Percentiles rank a stretch among this genome's conserved stretches.
Evolutionary conservation across 768 basidiomycete species (phyloP).

Genomic region (Naganishia vaughanmartiniae): DNA sequence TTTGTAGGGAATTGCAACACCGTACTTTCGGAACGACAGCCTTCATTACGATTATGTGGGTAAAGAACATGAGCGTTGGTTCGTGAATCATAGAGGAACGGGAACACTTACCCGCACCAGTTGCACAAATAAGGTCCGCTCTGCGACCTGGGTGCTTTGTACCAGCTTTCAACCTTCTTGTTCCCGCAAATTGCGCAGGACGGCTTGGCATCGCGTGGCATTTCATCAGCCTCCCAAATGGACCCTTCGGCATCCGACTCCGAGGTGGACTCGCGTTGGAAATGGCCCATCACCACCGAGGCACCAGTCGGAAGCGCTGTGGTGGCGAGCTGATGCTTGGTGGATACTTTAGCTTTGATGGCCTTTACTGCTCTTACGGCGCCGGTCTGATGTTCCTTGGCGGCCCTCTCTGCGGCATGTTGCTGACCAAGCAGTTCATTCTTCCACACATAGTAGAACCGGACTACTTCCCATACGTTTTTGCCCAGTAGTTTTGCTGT

Average conservation of each 20-base stretch:
- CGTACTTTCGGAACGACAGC: conserved; percentile 87
- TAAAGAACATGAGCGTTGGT: too few species aligned
- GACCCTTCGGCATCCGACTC: conserved; percentile 73
- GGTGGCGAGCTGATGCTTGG: conserved; percentile 25
- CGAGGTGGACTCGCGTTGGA: conserved; percentile 28
- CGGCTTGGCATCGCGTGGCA: conserved; percentile 57
- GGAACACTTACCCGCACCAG: conserved; percentile 61
- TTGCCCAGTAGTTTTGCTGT: conserved; percentile 39
- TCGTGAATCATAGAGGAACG: background rate
- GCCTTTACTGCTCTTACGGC: conserved; percentile 25
- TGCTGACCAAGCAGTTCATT: conserved; percentile 40
- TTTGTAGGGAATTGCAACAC: conserved; percentile 57
- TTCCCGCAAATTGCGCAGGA: conserved; percentile 79
- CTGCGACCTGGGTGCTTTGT: conserved; percentile 88
- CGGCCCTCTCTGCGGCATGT: conserved; percentile 41
- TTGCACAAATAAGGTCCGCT: conserved; percentile 76
- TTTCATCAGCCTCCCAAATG: conserved; percentile 60
- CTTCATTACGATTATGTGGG: conserved; percentile 22
- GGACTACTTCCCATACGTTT: conserved; percentile 43
- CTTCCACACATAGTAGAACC: conserved; percentile 50
- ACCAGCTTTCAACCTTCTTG: conserved; percentile 76
- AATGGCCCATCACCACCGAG: conserved; percentile 24
- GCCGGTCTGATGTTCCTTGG: conserved; percentile 24
- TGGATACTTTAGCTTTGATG: conserved; percentile 19
- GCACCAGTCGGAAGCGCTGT: conserved; percentile 24